A percentile compares a stretch with the other conserved stretches of the same genome.
phyloP scores from a whole-genome alignment of 2,329 filamentous ascomycete genomes.

The Diaporthe sp. region DNA sequence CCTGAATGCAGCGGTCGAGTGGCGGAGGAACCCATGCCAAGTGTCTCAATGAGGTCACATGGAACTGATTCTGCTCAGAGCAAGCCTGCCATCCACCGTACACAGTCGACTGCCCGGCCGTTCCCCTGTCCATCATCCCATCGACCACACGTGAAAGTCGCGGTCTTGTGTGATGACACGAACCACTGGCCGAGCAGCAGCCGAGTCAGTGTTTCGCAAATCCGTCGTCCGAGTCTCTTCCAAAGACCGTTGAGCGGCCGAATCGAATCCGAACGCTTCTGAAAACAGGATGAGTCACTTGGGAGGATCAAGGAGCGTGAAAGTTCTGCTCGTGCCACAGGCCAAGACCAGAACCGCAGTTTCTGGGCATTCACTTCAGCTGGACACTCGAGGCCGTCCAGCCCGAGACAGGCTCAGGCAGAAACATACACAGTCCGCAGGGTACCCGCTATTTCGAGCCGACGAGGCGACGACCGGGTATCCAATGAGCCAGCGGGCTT shows the following conservation, averaged over 20 bases:
- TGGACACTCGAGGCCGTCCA: constrained; percentile 3
- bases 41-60: constrained; percentile 34
- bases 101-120: not conserved
- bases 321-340: constrained; percentile 24
- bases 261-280: not conserved
- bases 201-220: constrained; percentile 10
- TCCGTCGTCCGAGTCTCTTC: constrained; percentile 20
- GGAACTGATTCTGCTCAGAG: not conserved
- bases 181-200: constrained; percentile 9
- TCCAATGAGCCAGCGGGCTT: not conserved
- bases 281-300: constrained; percentile 21
- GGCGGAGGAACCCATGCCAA: constrained; percentile 25
- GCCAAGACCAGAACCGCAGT: constrained; percentile 20
- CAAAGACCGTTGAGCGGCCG: constrained; percentile 17
- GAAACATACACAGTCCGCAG: constrained; percentile 37
- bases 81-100: constrained; percentile 24
- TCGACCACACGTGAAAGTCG: constrained; percentile 28
- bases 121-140: constrained; percentile 25
- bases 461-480: constrained; percentile 34
- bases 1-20: constrained; percentile 30
- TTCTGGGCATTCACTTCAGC: constrained; percentile 18
- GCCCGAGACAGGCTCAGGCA: constrained; percentile 40
- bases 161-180: constrained; percentile 23
- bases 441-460: constrained; percentile 14
- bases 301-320: constrained; percentile 5